These are phyloP conservation scores for Puccinia coronata DNA, from an alignment of 1,284 basidiomycete species.

Conservation along the genomic window DNA sequence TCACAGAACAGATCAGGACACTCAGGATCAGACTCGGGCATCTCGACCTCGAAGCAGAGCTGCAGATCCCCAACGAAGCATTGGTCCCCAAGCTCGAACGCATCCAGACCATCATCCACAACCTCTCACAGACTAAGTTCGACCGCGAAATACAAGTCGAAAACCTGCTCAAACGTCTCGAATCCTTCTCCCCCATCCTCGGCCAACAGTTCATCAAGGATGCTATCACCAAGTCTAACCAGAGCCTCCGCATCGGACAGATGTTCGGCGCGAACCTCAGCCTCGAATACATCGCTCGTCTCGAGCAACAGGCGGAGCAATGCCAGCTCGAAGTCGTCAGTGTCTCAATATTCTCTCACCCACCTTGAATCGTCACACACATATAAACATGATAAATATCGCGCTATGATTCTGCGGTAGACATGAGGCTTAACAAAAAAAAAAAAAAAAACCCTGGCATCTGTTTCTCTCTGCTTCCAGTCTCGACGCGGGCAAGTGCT, in stretches of 20 bases:
- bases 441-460: too few species aligned
- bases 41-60: slow-evolving; percentile 18
- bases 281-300: slow-evolving; percentile 21
- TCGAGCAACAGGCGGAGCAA: slow-evolving; percentile 14
- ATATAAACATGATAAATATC: too few species aligned
- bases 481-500: slow-evolving; percentile 15
- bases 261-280: slow-evolving; percentile 34
- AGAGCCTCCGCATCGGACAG: slow-evolving; percentile 26
- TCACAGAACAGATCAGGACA: slow-evolving; percentile 28
- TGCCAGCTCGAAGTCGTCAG: slow-evolving; percentile 34
- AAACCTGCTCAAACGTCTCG: slow-evolving; percentile 25
- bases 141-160: slow-evolving; percentile 31
- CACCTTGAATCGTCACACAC: background rate
- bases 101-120: slow-evolving; percentile 16
- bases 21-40: slow-evolving; percentile 29
- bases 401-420: background rate
- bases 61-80: slow-evolving; percentile 3
- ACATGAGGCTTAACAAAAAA: background rate
- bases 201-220: slow-evolving; percentile 24
- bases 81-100: slow-evolving; percentile 26
- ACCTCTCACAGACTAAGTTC: slow-evolving; percentile 25
- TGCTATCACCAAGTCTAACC: background rate
- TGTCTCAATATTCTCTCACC: background rate
- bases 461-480: slow-evolving; percentile 17
- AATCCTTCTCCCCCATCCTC: slow-evolving; percentile 30